These are phyloP conservation scores for Paecilomyces sp. DNA, from an alignment of 2,329 filamentous ascomycete genomes.

Conservation along the genomic window DNA sequence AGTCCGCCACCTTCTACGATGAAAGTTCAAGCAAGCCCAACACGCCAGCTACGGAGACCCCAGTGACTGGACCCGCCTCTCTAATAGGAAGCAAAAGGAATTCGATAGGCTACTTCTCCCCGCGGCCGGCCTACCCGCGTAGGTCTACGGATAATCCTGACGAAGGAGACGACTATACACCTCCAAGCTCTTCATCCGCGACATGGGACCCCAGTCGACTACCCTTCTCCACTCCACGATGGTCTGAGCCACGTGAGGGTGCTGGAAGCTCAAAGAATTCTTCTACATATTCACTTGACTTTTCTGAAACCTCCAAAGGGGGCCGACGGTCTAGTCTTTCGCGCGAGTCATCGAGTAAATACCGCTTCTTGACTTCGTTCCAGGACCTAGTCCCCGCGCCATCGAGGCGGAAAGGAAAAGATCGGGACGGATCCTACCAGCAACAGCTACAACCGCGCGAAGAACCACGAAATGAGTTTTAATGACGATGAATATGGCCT, in stretches of 20 bases:
- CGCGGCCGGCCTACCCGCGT: conserved; percentile 30
- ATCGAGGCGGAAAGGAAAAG: conserved; percentile 34
- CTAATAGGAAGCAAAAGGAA: conserved; percentile 29
- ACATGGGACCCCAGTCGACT: conserved; percentile 37
- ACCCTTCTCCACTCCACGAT: conserved; percentile 32
- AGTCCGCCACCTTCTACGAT: conserved; percentile 33
- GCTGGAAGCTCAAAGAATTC: conserved; percentile 41
- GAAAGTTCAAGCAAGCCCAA: conserved; percentile 31
- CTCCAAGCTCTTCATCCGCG: conserved; percentile 36
- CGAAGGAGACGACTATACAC: conserved; percentile 38
- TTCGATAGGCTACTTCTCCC: conserved; percentile 33
- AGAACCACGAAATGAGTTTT: conserved; percentile 25
- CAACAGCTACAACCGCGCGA: conserved; percentile 19
- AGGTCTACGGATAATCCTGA: conserved; percentile 30
- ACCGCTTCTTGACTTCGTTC: conserved; percentile 38
- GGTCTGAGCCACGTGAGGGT: conserved; percentile 34
- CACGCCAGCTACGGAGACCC: conserved; percentile 28
- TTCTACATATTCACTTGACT: conserved; percentile 39
- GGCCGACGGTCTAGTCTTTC: conserved; percentile 30
- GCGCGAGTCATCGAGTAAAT: conserved; percentile 33
- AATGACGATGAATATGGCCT: conserved; percentile 4
- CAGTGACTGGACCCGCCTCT: conserved; percentile 20
- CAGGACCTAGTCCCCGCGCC: conserved; percentile 35
- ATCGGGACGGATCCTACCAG: conserved; percentile 27
- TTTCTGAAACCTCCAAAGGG: conserved; percentile 26